phyloP scores from a whole-genome alignment of 73 alveolate genomes.

The Tetrahymena borealis region DNA sequence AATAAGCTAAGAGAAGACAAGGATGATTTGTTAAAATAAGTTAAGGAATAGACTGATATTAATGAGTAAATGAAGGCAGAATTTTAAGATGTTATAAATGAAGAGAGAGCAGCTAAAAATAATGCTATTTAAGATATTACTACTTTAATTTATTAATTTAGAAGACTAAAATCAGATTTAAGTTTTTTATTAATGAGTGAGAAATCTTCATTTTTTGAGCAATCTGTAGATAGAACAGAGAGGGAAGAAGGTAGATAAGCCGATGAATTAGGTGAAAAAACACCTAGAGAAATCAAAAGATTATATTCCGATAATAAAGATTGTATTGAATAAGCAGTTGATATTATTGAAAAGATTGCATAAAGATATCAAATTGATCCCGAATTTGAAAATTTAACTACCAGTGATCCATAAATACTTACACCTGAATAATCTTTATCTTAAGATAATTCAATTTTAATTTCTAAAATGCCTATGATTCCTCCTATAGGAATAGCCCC shows the following conservation, averaged over 20 bases:
- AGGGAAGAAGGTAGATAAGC: background rate
- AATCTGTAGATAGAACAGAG: background rate
- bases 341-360: background rate
- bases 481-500: too few relatives aligned
- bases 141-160: background rate
- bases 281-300: background rate
- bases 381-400: background rate
- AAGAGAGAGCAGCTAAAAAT: background rate
- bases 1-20: background rate
- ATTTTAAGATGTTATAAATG: background rate
- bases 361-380: background rate
- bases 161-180: background rate
- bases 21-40: background rate
- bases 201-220: background rate
- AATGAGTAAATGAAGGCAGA: background rate
- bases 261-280: background rate
- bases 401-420: background rate
- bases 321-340: background rate
- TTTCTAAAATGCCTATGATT: background rate
- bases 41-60: background rate
- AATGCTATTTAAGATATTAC: background rate
- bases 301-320: background rate
- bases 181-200: background rate
- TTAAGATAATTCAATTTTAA: too few relatives aligned
- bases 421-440: background rate